These are phyloP conservation scores for Purshia tridentata DNA, from an alignment of 306 rosid genomes.

Conservation along the genomic window DNA sequence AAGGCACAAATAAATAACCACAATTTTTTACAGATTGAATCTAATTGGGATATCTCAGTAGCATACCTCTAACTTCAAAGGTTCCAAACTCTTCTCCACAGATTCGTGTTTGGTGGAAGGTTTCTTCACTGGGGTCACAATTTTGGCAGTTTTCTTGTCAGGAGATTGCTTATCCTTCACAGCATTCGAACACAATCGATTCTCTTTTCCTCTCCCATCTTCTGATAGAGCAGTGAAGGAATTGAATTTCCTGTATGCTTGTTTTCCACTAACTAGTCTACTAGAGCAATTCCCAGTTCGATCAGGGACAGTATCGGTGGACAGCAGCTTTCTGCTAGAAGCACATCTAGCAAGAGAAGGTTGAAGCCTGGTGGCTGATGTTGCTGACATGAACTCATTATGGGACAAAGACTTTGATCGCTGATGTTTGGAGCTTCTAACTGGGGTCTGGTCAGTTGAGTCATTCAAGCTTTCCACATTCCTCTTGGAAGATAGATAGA, in stretches of 20 bases:
- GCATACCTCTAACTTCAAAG: slow-evolving; percentile 53
- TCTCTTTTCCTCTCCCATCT: slow-evolving; percentile 78
- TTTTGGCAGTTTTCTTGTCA: slow-evolving; percentile 52
- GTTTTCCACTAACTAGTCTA: slow-evolving; percentile 41
- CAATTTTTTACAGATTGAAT: slow-evolving; percentile 21
- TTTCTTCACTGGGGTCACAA: slow-evolving; percentile 51
- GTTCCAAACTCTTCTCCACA: slow-evolving; percentile 45
- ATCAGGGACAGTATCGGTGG: slow-evolving; percentile 41
- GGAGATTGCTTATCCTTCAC: slow-evolving; percentile 58
- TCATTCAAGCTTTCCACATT: slow-evolving; percentile 48
- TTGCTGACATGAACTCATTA: slow-evolving; percentile 52
- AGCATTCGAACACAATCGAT: slow-evolving; percentile 40
- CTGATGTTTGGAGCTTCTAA: slow-evolving; percentile 59
- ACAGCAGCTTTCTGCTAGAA: slow-evolving; percentile 62
- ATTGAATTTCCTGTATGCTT: slow-evolving; percentile 40
- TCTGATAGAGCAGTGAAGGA: slow-evolving; percentile 38
- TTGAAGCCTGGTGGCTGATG: slow-evolving; percentile 42
- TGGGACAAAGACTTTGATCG: slow-evolving; percentile 72
- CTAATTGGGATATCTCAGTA: slow-evolving; percentile 8
- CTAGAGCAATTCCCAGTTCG: slow-evolving; percentile 35
- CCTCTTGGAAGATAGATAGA: slow-evolving; percentile 58
- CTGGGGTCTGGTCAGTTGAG: slow-evolving; percentile 40
- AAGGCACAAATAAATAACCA: slow-evolving; percentile 16
- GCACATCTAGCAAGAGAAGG: slow-evolving; percentile 68
- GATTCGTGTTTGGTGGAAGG: slow-evolving; percentile 50